A percentile compares a stretch with the other conserved stretches of the same genome.
Conservation (phyloP, 495 filamentous ascomycete genomes). For the Penicillium paxilli region DNA sequence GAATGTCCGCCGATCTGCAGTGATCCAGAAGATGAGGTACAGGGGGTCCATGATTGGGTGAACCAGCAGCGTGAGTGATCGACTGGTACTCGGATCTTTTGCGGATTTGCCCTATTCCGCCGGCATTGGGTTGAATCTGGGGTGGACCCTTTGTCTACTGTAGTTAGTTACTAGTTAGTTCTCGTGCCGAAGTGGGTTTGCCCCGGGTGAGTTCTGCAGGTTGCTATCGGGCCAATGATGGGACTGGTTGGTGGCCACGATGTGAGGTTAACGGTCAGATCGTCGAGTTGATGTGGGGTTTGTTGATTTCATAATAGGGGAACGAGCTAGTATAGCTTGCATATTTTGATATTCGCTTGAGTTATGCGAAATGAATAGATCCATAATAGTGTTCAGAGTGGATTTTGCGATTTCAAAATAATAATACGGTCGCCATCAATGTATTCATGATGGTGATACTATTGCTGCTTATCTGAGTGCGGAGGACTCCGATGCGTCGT, state of each 20-base stretch:
- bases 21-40: constrained; percentile 8
- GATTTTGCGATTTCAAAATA: neutral
- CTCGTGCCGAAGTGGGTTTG: neutral
- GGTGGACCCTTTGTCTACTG: neutral
- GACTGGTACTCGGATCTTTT: constrained; percentile 10
- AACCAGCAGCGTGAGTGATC: constrained; percentile 15
- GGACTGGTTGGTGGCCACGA: constrained; percentile 1
- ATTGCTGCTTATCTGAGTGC: neutral
- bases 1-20: constrained; percentile 20
- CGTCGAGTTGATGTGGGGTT: neutral
- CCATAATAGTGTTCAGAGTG: no score
- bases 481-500: neutral
- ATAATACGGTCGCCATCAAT: neutral
- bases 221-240: constrained; percentile 13
- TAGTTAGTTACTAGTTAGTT: no score
- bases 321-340: neutral
- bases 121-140: neutral
- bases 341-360: neutral
- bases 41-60: neutral
- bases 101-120: neutral
- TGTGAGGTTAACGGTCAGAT: constrained; percentile 1
- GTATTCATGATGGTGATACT: no score
- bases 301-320: no score
- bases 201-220: no score
- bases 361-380: no score